Evolutionary conservation across 2,329 filamentous ascomycete genomes (phyloP), one percentile per base, ranked within the genome.

Genomic region (Colletotrichum higginsianum): DNA sequence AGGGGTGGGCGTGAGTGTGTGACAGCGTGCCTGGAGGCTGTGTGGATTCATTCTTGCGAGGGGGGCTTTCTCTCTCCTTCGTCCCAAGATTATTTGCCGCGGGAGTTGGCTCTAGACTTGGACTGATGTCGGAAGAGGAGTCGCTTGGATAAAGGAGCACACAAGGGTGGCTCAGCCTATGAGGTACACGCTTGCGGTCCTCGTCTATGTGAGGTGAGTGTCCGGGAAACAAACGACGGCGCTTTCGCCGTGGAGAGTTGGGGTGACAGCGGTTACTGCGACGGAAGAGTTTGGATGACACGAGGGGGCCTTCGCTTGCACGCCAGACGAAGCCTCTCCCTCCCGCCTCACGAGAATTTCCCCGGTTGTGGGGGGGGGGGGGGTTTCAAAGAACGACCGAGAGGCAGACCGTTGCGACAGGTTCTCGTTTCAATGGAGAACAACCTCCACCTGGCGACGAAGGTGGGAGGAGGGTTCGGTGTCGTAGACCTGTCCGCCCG

Each of bases 181-280:
- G n/a, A n/a, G 52, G 35, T n/a, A 30, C 18, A 30, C 30, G 30
- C 15, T 18, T 38, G 52, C n/a, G 8, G 30, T 38, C 38, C 30
- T 38, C 38, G 18, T 35, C 52, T 38, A 55, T 55, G 18, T 30
- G 38, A 5, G 11, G 30, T 38, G 8, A 11, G 35, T 38, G 35
- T 2, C 30, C 50, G 2, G 8, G 55, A 69, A 69, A 71, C 65
- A 61, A 38, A n/a, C 44, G 52, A 55, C 65, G 46, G 26, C 58
- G 58, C 56, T 15, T 52, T 38, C 47, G 26, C 15, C 35, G 13
- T 2, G 21, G 15, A 60, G 55, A 58, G 57, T 71, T 63, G 50
- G 40, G 68, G 46, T 67, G 68, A 67, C 64, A 50, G 64, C 64
- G 68, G 57, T 40, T 71, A 53, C 23, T 71, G 64, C 21, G 44